Base-by-base conservation (phyloP, 129 eudicot genomes). In the Kitagawia praeruptora region DNA sequence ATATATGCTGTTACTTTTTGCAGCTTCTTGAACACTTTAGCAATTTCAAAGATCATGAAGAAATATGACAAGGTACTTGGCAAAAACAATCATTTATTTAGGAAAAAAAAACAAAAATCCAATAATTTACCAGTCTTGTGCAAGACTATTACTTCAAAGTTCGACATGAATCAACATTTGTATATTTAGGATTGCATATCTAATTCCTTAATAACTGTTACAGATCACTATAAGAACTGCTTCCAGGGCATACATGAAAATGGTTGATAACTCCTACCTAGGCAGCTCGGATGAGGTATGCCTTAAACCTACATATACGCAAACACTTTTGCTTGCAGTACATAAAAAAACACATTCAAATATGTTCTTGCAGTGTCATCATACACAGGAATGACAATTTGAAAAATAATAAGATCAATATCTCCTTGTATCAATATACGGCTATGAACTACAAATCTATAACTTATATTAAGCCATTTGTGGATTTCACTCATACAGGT, bases 31-130 rank as follows among this genome's bases (percentile, higher is more conserved):
- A 90, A 90, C 56, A 83, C 79, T 37, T 71, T 86, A 83, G 91
- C 91, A 0, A 83, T 87, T 53, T 85, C 93, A 28, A 87, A 87
- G 80, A 87, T 90, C 82, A 84, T 90, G 94, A 87, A 90, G 83
- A 90, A 90, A 78, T 87, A 90, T 51, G 94, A 90, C 73, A 87
- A 90, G 94, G 94, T 89, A 61, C 69, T 25, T 61, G 3, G 2
- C 14, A 8, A 58, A 6, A 4, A 2, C 64, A 56, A 56, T 21
- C 12, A 23, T 23, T 21, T 0, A 21, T 56, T 2, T n/a, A 56
- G 64, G 0, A 18, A 3, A 4, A 56, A 0, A 8, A n/a, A 10
- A 25, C 37, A 9, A 23, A 3, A 23, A 9, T 25, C 69, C 6
- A 23, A 61, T 61, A 25, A 25, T 25, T 61, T 9, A 25, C 34